Conservation (phyloP, 2,329 filamentous ascomycete genomes). For the Zasmidium angulare region DNA sequence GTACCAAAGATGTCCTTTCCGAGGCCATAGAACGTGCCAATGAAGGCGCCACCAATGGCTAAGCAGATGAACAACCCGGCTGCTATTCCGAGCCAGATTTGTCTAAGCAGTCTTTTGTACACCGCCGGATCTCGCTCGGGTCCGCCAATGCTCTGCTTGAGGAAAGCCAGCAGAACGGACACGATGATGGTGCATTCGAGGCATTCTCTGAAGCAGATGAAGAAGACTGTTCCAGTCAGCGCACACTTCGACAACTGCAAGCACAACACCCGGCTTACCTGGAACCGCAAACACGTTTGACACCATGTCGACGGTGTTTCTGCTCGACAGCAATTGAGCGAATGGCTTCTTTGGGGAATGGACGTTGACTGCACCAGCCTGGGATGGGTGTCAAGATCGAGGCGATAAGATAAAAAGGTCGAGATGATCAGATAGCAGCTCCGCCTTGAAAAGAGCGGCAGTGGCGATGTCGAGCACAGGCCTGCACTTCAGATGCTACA, state of each 20-base stretch:
- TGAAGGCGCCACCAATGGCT: constrained; percentile 64
- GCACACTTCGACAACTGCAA: neutral
- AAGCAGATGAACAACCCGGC: constrained; percentile 65
- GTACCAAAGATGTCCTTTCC: constrained; percentile 65
- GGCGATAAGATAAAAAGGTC: neutral
- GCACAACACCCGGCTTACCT: constrained; percentile 36
- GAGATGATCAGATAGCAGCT: constrained; percentile 13
- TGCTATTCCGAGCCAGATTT: constrained; percentile 69
- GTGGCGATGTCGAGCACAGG: neutral
- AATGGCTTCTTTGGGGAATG: neutral
- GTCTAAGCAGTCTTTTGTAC: constrained; percentile 55
- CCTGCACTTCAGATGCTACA: neutral
- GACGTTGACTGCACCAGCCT: neutral
- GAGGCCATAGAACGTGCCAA: constrained; percentile 71
- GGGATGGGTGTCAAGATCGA: neutral
- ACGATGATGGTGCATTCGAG: constrained; percentile 83
- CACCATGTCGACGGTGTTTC: constrained; percentile 48
- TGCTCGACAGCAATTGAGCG: constrained; percentile 7
- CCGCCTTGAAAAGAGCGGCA: neutral
- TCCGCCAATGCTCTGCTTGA: constrained; percentile 72
- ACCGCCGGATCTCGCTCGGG: constrained; percentile 60
- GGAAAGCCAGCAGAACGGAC: constrained; percentile 79
- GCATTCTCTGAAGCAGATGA: constrained; percentile 84
- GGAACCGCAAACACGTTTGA: constrained; percentile 71
- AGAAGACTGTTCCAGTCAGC: constrained; percentile 61